These are phyloP conservation scores for Senna siamea DNA, from an alignment of 306 rosid species.

Conservation along the genomic window DNA sequence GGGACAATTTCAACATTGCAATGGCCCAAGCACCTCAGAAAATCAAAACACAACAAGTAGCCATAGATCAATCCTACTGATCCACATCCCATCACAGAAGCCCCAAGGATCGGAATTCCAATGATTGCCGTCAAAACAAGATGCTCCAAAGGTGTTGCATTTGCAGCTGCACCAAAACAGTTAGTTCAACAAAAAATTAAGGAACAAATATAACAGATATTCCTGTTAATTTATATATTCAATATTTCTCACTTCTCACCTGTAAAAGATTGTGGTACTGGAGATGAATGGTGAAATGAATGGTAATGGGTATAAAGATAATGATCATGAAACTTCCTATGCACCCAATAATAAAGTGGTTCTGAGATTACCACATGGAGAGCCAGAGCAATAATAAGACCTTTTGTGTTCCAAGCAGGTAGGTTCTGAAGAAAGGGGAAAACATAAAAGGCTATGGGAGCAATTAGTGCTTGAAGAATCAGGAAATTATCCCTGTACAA, in stretches of 20 bases:
- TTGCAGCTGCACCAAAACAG: slow-evolving; percentile 55
- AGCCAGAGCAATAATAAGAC: slow-evolving; percentile 51
- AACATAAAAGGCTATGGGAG: slow-evolving; percentile 47
- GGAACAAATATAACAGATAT: too few relatives aligned
- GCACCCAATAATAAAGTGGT: slow-evolving; percentile 78
- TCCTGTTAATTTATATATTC: too few relatives aligned
- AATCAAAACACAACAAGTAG: slow-evolving; percentile 66
- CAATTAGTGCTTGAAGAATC: slow-evolving; percentile 66
- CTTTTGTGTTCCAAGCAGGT: slow-evolving; percentile 64
- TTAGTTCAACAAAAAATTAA: not conserved
- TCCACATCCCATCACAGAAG: slow-evolving; percentile 69
- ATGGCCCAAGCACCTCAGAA: slow-evolving; percentile 79
- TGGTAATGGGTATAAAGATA: slow-evolving; percentile 66
- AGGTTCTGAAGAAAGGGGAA: slow-evolving; percentile 61
- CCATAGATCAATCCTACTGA: slow-evolving; percentile 56
- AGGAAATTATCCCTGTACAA: slow-evolving; percentile 79
- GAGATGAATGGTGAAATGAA: slow-evolving; percentile 82
- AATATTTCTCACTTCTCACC: slow-evolving; percentile 51
- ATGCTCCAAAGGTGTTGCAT: slow-evolving; percentile 72
- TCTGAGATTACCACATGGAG: slow-evolving; percentile 84
- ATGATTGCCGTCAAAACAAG: slow-evolving; percentile 48
- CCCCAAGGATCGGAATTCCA: slow-evolving; percentile 73
- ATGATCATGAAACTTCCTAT: slow-evolving; percentile 57
- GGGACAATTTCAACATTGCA: slow-evolving; percentile 77
- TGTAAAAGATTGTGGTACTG: slow-evolving; percentile 69